A percentile compares a stretch with the other conserved stretches of the same genome.
These are phyloP conservation scores for Flaveria sonorensis DNA, from an alignment of 129 eudicot species.

Conservation along the genomic window DNA sequence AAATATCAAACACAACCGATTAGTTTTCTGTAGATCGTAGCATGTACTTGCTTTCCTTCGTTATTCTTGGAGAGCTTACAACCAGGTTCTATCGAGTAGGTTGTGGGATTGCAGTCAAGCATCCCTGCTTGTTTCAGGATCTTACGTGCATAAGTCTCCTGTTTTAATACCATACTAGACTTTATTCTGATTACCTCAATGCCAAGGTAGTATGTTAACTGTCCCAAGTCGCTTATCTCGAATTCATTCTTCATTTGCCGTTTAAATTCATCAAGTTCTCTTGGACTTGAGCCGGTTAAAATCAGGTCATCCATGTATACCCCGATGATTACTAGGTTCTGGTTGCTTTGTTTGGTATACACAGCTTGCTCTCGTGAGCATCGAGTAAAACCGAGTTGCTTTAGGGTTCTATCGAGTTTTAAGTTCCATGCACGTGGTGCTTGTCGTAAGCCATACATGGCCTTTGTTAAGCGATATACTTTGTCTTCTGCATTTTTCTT, in stretches of 20 bases:
- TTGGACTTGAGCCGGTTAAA: neutral
- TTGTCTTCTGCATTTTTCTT: neutral
- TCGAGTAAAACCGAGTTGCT: neutral
- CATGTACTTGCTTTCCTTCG: neutral
- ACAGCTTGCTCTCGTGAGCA: neutral
- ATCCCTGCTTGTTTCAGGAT: neutral
- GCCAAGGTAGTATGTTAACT: neutral
- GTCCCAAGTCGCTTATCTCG: neutral
- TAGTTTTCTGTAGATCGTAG: neutral
- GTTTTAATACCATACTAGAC: neutral
- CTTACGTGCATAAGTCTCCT: neutral
- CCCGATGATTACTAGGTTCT: no score
- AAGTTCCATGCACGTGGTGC: neutral
- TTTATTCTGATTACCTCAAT: neutral
- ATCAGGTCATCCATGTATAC: neutral
- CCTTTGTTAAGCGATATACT: neutral
- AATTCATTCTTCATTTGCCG: neutral
- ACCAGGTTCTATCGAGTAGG: neutral
- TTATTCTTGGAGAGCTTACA: neutral
- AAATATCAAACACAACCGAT: neutral
- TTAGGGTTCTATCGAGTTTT: neutral
- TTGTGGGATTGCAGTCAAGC: neutral
- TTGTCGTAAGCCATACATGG: neutral
- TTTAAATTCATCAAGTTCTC: no score
- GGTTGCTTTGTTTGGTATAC: no score